Evolutionary conservation across 768 basidiomycete genomes (phyloP).

Genomic region (Naganishia onofrii): DNA sequence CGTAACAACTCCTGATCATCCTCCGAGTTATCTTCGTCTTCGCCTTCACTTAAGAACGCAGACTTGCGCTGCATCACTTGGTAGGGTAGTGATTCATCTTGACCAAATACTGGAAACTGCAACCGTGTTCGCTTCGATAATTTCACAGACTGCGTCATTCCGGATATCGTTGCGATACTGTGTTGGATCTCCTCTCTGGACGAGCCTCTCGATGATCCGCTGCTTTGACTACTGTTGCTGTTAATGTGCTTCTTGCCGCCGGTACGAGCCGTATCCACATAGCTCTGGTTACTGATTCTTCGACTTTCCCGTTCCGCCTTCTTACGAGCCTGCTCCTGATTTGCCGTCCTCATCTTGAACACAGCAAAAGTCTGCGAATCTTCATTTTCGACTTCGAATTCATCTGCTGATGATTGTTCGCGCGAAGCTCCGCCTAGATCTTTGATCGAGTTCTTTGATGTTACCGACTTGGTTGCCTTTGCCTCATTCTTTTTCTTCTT

Average conservation of each 20-base stretch:
- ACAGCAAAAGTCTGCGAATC: constrained; percentile 18
- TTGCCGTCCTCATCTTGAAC: constrained; percentile 11
- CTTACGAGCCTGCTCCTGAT: constrained; percentile 5
- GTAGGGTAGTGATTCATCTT: neutral
- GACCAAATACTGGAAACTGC: neutral
- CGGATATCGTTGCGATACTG: neutral
- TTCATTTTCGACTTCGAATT: constrained; percentile 5
- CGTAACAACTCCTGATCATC: neutral
- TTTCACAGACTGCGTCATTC: constrained; percentile 7
- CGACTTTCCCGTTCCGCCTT: neutral
- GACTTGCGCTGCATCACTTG: neutral
- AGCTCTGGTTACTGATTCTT: neutral
- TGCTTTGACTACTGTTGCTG: too few relatives aligned
- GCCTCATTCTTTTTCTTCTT: neutral
- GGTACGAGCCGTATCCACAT: neutral
- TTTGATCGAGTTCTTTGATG: neutral
- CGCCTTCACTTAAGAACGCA: neutral
- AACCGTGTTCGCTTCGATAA: constrained; percentile 8
- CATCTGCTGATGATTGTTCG: neutral
- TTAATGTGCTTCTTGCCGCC: neutral
- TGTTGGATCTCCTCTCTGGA: neutral
- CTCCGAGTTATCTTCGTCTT: neutral
- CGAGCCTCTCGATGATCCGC: too few relatives aligned
- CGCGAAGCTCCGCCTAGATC: neutral
- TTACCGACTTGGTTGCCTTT: neutral